These are phyloP conservation scores for Aspergillus ruber DNA, from an alignment of 2,329 filamentous ascomycete species.

Conservation along the genomic window DNA sequence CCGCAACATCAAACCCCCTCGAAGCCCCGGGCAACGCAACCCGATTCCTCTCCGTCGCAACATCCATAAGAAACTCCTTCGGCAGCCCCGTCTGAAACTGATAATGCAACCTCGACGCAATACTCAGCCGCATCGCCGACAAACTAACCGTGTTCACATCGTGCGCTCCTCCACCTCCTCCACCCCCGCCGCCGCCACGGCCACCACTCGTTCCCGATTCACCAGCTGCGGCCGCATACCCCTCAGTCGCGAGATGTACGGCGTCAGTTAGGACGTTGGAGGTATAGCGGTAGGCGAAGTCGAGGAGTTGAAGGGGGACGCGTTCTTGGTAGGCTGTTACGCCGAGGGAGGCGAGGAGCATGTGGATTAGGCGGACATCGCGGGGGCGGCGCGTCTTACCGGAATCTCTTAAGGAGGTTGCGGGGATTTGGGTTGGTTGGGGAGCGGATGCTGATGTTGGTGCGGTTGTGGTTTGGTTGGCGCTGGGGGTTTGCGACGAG, in stretches of 20 bases:
- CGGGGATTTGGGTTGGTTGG: conserved; percentile 32
- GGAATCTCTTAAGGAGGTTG: conserved; percentile 41
- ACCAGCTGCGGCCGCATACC: conserved; percentile 38
- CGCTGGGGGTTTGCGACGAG: conserved; percentile 10
- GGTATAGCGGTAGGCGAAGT: conserved; percentile 50
- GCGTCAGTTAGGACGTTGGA: conserved; percentile 48
- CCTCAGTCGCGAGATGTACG: conserved; percentile 45
- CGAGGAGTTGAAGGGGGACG: conserved; percentile 47
- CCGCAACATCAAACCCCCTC: conserved; percentile 37
- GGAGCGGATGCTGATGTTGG: conserved; percentile 12
- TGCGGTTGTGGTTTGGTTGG: conserved; percentile 9
- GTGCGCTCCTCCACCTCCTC: conserved; percentile 25
- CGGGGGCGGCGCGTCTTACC: conserved; percentile 43
- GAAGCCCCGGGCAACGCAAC: conserved; percentile 50
- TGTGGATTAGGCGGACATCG: conserved; percentile 46
- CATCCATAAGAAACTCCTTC: conserved; percentile 56
- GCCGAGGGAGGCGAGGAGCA: conserved; percentile 44
- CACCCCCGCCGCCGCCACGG: conserved; percentile 27
- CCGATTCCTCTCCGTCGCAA: conserved; percentile 51
- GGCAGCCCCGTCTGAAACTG: conserved; percentile 55
- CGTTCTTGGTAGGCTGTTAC: conserved; percentile 47
- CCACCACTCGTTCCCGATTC: conserved; percentile 23
- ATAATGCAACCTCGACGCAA: conserved; percentile 53
- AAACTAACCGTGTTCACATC: conserved; percentile 51
- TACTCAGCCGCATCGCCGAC: conserved; percentile 54